These are phyloP conservation scores for Arabidopsis hybrid DNA, from an alignment of 441 rosid species.

Conservation along the genomic window DNA sequence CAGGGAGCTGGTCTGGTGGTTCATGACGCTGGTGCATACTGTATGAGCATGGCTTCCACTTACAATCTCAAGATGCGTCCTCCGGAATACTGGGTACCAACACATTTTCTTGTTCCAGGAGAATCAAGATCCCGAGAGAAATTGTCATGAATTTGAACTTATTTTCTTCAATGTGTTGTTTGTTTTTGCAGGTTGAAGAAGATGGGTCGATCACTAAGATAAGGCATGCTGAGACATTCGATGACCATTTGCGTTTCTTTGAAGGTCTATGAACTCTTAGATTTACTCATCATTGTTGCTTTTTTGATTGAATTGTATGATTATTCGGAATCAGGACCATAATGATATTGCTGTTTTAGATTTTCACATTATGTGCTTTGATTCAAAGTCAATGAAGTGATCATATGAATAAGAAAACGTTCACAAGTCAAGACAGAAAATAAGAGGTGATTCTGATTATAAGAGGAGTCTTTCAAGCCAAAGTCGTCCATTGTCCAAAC, in stretches of 20 bases:
- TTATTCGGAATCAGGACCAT: conserved; percentile 20
- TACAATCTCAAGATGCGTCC: conserved; percentile 99
- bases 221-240: conserved; percentile 88
- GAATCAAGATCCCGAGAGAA: not conserved
- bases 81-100: conserved; percentile 94
- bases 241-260: conserved; percentile 82
- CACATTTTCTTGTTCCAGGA: conserved; percentile 3
- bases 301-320: conserved; percentile 11
- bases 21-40: conserved; percentile 98
- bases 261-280: conserved; percentile 61
- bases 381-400: conserved; percentile 18
- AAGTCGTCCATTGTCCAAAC: too few species aligned
- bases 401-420: conserved; percentile 30
- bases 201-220: conserved; percentile 85
- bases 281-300: conserved; percentile 29
- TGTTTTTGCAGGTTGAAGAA: conserved; percentile 71
- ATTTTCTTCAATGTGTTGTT: not conserved
- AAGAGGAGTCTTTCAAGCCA: conserved; percentile 18
- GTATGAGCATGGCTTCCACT: conserved; percentile 99
- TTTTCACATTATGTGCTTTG: not conserved
- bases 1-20: conserved; percentile 97
- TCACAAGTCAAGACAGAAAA: not conserved
- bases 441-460: too few species aligned
- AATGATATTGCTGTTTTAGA: conserved; percentile 20
- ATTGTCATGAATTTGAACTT: not conserved